These are phyloP conservation scores for Starmera dryadoides DNA, from an alignment of 805 yeast species.

Conservation along the genomic window DNA sequence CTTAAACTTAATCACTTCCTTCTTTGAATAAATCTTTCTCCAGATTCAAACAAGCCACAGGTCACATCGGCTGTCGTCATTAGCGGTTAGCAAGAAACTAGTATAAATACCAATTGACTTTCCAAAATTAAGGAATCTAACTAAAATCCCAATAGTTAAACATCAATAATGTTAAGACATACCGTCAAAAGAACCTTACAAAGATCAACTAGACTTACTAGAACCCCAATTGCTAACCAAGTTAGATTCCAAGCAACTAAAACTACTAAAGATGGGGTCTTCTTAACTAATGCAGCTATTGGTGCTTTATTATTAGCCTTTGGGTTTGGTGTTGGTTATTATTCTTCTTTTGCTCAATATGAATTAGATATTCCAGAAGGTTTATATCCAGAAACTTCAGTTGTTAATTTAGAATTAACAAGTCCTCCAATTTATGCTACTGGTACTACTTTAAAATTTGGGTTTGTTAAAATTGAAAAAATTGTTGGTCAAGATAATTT, in stretches of 20 bases:
- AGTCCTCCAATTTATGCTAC: slow-evolving; percentile 6
- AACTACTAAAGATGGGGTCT: neutral
- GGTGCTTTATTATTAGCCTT: slow-evolving; percentile 1
- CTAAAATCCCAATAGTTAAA: too few species aligned
- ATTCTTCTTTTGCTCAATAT: neutral
- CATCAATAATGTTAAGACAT: neutral
- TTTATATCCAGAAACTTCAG: slow-evolving; percentile 3
- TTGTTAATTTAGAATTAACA: neutral
- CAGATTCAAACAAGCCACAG: too few species aligned
- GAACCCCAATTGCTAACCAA: neutral
- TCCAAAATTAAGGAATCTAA: too few species aligned
- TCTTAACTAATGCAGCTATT: neutral
- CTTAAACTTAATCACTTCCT: too few species aligned
- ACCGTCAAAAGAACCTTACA: neutral
- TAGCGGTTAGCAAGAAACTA: too few species aligned
- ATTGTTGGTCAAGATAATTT: slow-evolving; percentile 5
- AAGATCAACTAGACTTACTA: neutral
- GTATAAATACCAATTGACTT: too few species aligned
- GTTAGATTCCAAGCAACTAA: slow-evolving; percentile 4
- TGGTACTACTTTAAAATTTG: slow-evolving; percentile 6
- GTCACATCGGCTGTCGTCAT: too few species aligned
- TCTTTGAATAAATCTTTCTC: too few species aligned
- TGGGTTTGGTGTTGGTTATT: slow-evolving; percentile 9
- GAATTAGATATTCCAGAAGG: slow-evolving; percentile 3
- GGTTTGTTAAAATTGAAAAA: slow-evolving; percentile 6